Conservation (phyloP, 805 yeast genomes). For the Yarrowia sp. region DNA sequence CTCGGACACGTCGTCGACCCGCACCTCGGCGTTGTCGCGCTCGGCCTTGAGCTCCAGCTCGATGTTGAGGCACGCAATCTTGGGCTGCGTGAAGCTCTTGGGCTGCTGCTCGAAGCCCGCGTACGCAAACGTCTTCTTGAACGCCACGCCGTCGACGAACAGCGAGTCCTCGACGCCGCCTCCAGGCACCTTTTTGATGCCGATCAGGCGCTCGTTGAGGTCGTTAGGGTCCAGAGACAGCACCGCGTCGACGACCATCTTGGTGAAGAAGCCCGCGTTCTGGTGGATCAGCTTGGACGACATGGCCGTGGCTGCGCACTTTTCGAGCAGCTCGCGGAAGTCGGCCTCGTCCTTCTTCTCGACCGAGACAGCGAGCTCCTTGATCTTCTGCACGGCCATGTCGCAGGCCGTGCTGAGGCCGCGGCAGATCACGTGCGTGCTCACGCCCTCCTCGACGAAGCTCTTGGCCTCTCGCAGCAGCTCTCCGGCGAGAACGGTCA, state of each 20-base stretch:
- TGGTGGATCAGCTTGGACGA: conserved; percentile 87
- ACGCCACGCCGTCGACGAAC: conserved; percentile 92
- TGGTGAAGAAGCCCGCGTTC: conserved; percentile 85
- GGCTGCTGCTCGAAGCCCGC: conserved; percentile 99
- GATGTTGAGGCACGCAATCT: conserved; percentile 78
- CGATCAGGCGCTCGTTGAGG: conserved; percentile 85
- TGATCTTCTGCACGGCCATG: conserved; percentile 69
- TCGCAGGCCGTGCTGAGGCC: conserved; percentile 83
- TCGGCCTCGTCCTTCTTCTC: conserved; percentile 52
- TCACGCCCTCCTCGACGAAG: conserved; percentile 94
- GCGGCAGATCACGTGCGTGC: conserved; percentile 82
- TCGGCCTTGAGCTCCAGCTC: conserved; percentile 97
- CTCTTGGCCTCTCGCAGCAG: conserved; percentile 82
- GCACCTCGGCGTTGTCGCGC: conserved; percentile 97
- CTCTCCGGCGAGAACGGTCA: conserved; percentile 87
- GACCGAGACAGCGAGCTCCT: conserved; percentile 73
- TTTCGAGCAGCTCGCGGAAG: conserved; percentile 73
- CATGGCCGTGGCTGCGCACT: conserved; percentile 98
- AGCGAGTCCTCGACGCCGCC: conserved; percentile 94
- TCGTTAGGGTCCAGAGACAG: conserved; percentile 79
- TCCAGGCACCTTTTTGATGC: conserved; percentile 92
- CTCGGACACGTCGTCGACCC: conserved; percentile 89
- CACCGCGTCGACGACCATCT: conserved; percentile 96
- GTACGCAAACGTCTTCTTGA: conserved; percentile 93
- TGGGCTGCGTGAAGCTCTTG: conserved; percentile 74